Percentiles rank a stretch among this genome's conserved stretches.
Conservation (phyloP, 306 rosid genomes). For the Sindora glabra region DNA sequence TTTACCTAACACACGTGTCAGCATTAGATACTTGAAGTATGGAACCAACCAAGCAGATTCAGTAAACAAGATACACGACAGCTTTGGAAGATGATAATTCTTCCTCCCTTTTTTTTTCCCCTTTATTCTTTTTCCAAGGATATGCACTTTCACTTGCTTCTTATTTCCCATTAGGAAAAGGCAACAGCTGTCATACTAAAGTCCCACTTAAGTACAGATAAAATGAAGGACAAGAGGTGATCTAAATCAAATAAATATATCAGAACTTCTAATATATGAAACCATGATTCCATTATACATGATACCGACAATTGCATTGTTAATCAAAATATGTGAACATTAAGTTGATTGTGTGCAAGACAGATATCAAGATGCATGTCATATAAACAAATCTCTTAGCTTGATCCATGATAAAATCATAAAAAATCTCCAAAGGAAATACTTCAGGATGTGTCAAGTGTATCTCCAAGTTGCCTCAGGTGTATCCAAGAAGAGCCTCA, state of each 20-base stretch:
- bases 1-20: conserved; percentile 45
- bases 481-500: neutral
- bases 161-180: neutral
- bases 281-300: too few relatives aligned
- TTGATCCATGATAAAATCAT: neutral
- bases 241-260: too few relatives aligned
- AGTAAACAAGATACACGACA: too few relatives aligned
- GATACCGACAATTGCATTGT: too few relatives aligned
- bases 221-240: too few relatives aligned
- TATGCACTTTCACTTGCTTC: neutral
- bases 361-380: neutral
- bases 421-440: neutral
- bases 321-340: too few relatives aligned
- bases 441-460: neutral
- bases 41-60: neutral
- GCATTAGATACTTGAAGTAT: conserved; percentile 7
- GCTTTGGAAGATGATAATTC: too few relatives aligned
- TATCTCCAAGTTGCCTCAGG: neutral
- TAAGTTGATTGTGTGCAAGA: too few relatives aligned
- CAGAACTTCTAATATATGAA: too few relatives aligned
- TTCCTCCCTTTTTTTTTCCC: neutral
- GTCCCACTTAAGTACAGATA: neutral
- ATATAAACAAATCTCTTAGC: neutral
- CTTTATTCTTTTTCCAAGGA: neutral
- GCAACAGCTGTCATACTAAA: too few relatives aligned